Percentiles rank a stretch among this genome's conserved stretches.
phyloP scores from a whole-genome alignment of 352 stramenopile species.

The Blastocystis sp. region DNA sequence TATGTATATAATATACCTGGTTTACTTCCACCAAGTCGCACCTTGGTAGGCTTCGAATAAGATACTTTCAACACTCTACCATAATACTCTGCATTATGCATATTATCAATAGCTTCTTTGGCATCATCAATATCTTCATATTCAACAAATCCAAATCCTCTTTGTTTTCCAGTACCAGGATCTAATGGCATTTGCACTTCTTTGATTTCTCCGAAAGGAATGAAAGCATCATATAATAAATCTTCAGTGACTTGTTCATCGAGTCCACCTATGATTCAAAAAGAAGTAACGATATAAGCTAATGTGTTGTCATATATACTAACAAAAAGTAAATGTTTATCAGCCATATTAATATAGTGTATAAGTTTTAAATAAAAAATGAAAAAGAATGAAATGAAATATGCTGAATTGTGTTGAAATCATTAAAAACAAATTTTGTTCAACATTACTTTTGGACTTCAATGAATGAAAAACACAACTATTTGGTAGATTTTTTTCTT shows the following conservation, averaged over 20 bases:
- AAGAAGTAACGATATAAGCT: background rate
- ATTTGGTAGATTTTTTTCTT: no score
- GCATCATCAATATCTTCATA: slow-evolving; percentile 36
- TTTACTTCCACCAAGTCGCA: slow-evolving; percentile 11
- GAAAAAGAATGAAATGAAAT: no score
- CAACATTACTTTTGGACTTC: no score
- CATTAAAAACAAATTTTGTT: no score
- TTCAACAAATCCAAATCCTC: slow-evolving; percentile 35
- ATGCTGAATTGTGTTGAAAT: no score
- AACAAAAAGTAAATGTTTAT: slow-evolving; percentile 25
- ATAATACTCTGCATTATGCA: slow-evolving; percentile 32
- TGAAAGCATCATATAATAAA: slow-evolving; percentile 15
- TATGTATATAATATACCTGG: slow-evolving; percentile 6
- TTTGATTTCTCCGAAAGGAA: slow-evolving; percentile 34
- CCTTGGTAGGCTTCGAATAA: slow-evolving; percentile 32
- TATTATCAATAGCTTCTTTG: slow-evolving; percentile 27
- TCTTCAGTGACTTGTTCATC: slow-evolving; percentile 33
- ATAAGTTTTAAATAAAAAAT: no score
- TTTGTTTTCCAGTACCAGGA: slow-evolving; percentile 19
- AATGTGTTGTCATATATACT: no score
- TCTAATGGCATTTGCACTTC: slow-evolving; percentile 31
- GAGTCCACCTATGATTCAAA: slow-evolving; percentile 12
- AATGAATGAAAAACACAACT: no score
- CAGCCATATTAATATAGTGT: slow-evolving; percentile 15
- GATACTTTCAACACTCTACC: slow-evolving; percentile 28